These are phyloP conservation scores for Aspergillus nidulans DNA, from an alignment of 495 filamentous ascomycete genomes.

Conservation along the genomic window DNA sequence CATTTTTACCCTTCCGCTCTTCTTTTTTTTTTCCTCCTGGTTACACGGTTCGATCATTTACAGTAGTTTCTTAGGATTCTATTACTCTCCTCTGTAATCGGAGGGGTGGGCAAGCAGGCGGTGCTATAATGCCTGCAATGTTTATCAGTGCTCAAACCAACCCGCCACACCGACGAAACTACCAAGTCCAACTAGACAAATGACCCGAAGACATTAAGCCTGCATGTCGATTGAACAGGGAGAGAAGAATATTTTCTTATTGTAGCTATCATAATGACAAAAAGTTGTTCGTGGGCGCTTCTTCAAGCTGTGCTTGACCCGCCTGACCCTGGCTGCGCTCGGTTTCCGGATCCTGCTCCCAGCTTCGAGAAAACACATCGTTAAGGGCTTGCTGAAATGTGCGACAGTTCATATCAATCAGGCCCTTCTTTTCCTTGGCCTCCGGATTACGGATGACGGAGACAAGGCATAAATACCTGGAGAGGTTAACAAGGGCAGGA, in stretches of 20 bases:
- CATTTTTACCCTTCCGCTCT: too few species aligned
- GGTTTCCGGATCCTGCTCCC: constrained; percentile 34
- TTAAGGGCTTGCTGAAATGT: constrained; percentile 56
- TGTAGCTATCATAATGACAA: not conserved
- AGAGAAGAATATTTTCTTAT: not conserved
- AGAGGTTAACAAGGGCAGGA: not conserved
- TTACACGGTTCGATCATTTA: not conserved
- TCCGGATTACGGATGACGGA: constrained; percentile 66
- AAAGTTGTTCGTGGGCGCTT: constrained; percentile 1
- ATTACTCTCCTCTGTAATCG: too few species aligned
- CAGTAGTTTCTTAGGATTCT: not conserved
- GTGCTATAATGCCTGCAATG: too few species aligned
- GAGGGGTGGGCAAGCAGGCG: too few species aligned
- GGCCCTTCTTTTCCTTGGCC: constrained; percentile 51
- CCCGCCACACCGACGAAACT: not conserved
- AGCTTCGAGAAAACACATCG: constrained; percentile 51
- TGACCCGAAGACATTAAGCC: not conserved
- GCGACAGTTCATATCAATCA: constrained; percentile 60
- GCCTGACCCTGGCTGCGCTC: constrained; percentile 2
- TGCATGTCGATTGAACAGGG: not conserved
- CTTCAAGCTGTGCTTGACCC: not conserved
- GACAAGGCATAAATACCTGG: constrained; percentile 64
- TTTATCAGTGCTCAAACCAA: constrained; percentile 6
- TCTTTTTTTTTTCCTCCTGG: not conserved
- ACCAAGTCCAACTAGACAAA: not conserved